Evolutionary conservation across 139 green algal genomes (phyloP), one percentile per base, ranked within the genome.

Genomic region (Eudorina sp.): DNA sequence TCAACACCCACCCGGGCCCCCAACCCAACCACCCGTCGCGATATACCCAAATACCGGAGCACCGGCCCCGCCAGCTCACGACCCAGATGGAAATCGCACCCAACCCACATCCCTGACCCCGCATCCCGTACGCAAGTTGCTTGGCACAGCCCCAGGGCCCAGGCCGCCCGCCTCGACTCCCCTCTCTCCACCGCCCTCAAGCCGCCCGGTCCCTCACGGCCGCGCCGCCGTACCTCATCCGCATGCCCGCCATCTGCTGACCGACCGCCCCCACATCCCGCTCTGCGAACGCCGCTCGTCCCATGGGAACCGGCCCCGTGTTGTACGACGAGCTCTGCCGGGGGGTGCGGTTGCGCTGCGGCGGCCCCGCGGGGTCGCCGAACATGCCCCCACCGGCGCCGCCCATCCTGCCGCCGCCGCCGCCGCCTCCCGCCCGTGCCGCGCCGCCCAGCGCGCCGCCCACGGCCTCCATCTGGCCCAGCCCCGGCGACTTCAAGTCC

Each of bases 401-500:
- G 18, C 41, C 60, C 1, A 1, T 45, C 5, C 62, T 43, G 1
- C 62, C 41, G n/a, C 76, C 76, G 34, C 80, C 41, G 9, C n/a
- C 60, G 13, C 58, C 60, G 14, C 77, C 77, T 21, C 53, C n/a
- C n/a, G n/a, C n/a, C n/a, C n/a, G n/a, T n/a, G n/a, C n/a, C n/a
- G n/a, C 77, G 75, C 34, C 58, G 36, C 53, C 55, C 23, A 64
- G 7, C 19, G 23, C 43, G 7, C 62, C 80, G 1, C 43, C 80
- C 41, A 66, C 45, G 0, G 82, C 45, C 66, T 80, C 64, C 46
- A 88, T 79, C 27, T 77, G 27, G 4, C 82, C 82, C 8, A 45
- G 41, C 6, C 82, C 82, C 9, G 82, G 82, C 2, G 66, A 43
- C 82, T 88, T 78, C 23, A 88, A 31, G 31, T 88, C 82, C 66